Evolutionary conservation across 2,329 filamentous ascomycete genomes (phyloP).

Genomic region (Exutisphaerella laricina): DNA sequence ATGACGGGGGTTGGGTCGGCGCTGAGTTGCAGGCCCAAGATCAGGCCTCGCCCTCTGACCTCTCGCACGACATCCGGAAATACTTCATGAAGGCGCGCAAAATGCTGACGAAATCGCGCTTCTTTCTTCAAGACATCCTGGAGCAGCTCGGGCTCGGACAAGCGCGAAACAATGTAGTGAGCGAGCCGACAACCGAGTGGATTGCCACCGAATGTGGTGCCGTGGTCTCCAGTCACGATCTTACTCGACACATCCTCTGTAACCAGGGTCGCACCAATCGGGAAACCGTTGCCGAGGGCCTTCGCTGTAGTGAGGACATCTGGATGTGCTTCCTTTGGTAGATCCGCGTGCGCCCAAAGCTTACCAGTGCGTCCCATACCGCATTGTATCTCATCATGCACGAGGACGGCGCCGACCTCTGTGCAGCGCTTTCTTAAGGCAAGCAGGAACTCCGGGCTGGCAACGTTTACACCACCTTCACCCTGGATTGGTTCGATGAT

Average conservation of each 20-base stretch:
- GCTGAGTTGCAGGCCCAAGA: constrained; percentile 78
- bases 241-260: constrained; percentile 63
- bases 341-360: constrained; percentile 78
- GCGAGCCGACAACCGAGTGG: constrained; percentile 78
- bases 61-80: constrained; percentile 71
- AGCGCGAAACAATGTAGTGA: constrained; percentile 74
- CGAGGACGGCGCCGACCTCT: constrained; percentile 79
- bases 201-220: constrained; percentile 91
- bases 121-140: constrained; percentile 64
- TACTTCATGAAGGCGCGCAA: constrained; percentile 51
- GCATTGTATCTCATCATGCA: constrained; percentile 97
- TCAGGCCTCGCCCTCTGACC: constrained; percentile 74
- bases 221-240: constrained; percentile 74
- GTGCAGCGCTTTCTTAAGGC: constrained; percentile 80
- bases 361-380: constrained; percentile 80
- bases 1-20: constrained; percentile 69
- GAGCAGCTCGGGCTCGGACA: constrained; percentile 67
- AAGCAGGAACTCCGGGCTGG: constrained; percentile 72
- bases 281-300: constrained; percentile 92
- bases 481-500: constrained; percentile 97
- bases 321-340: constrained; percentile 76
- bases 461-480: constrained; percentile 86
- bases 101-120: constrained; percentile 53
- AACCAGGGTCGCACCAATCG: constrained; percentile 76
- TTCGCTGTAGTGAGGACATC: constrained; percentile 94